Evolutionary conservation across 768 basidiomycete genomes (phyloP), one percentile per base, ranked within the genome.

Genomic region (Agrocybe praecox): DNA sequence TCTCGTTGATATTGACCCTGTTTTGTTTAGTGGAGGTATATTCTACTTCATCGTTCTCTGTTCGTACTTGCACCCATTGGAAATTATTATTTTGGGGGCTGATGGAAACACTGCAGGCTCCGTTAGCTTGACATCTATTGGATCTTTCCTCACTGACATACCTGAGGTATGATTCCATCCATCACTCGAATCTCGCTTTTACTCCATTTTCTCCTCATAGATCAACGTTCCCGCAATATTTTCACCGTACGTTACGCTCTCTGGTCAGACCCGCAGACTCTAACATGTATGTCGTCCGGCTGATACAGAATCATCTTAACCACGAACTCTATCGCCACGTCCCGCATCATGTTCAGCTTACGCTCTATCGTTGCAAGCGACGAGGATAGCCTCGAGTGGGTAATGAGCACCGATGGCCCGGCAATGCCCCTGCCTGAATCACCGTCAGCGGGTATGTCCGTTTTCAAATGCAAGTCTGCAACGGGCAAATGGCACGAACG

Each of bases 21-120:
- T 34, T 15, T 7, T 15, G 8, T n/a, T n/a, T n/a, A 77, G 77
- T 50, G 77, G 76, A 8, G 76, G 77, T 22, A 67, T 76, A 43
- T 77, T 77, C 52, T 79, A 76, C 58, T 66, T 76, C 26, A 69
- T 79, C 8, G 74, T 76, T 14, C 71, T 77, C 24, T 67, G 76
- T 61, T 57, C 17, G 52, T 56, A 40, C 4, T 18, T 47, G 47
- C 10, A 21, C n/a, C 23, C 18, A 19, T 2, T 26, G 4, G 24
- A 22, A 19, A 1, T 11, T 14, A 4, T 17, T 21, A 43, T 18
- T 21, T n/a, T n/a, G n/a, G n/a, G 9, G 15, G 15, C 15, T 18
- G 24, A 44, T 19, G 15, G 14, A n/a, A 7, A 29, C 26, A 5
- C 26, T 4, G 14, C 46, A 77, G 75, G 66, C 26, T 69, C 73